A percentile compares a stretch with the other conserved stretches of the same genome.
Conservation (phyloP, 169 alveolate genomes). For the Fabrea salina region DNA sequence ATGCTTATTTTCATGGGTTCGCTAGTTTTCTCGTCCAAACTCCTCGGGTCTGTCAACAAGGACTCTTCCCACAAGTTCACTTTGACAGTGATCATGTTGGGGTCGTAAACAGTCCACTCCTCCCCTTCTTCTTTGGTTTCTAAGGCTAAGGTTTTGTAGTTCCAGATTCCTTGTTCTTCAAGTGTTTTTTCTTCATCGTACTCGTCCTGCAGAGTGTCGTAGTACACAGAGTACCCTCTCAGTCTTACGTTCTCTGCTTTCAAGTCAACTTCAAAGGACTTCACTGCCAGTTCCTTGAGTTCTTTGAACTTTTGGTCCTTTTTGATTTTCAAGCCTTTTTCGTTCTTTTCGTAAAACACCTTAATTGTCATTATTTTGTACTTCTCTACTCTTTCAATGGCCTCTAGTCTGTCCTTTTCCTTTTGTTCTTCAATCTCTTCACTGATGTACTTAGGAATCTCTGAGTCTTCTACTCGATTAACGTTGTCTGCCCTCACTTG, state of each 20-base stretch:
- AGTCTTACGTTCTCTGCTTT: not conserved
- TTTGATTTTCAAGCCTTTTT: not conserved
- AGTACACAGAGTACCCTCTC: slow-evolving; percentile 16
- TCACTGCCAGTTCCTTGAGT: not conserved
- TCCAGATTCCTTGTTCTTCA: not conserved
- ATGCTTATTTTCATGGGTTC: not conserved
- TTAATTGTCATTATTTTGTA: not conserved
- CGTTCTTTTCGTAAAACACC: not conserved
- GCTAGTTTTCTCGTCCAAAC: not conserved
- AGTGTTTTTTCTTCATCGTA: slow-evolving; percentile 30
- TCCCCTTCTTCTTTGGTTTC: slow-evolving; percentile 18
- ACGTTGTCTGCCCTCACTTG: not conserved
- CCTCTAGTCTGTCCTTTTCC: not conserved
- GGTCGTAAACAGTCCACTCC: slow-evolving; percentile 8
- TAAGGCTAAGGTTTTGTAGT: not conserved
- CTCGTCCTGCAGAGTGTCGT: slow-evolving; percentile 3
- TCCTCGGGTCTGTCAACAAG: not conserved
- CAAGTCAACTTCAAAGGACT: not conserved
- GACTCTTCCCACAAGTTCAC: not conserved
- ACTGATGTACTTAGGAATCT: not conserved
- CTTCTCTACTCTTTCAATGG: not conserved
- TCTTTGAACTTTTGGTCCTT: not conserved
- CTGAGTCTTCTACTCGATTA: not conserved
- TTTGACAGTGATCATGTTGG: not conserved
- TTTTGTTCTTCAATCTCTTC: not conserved